Conservation (phyloP, 2,329 filamentous ascomycete species). For the Hirsutella minnesotensis region DNA sequence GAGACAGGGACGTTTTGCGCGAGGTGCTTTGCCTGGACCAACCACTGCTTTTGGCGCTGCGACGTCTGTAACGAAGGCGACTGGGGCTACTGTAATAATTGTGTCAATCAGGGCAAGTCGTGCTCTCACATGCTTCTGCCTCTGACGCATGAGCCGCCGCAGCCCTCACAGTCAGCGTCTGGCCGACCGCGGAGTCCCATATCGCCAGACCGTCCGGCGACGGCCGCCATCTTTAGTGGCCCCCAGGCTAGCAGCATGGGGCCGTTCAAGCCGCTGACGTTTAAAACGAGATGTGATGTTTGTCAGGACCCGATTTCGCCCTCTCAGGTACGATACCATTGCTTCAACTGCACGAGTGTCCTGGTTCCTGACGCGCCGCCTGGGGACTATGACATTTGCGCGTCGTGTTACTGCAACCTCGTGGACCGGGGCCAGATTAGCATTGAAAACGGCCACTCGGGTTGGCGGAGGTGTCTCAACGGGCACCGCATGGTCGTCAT, state of each 20-base stretch:
- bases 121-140: conserved; percentile 77
- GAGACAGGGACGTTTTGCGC: conserved; percentile 79
- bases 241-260: conserved; percentile 34
- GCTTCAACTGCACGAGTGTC: conserved; percentile 54
- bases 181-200: conserved; percentile 27
- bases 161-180: conserved; percentile 5
- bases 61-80: conserved; percentile 79
- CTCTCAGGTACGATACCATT: conserved; percentile 63
- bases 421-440: conserved; percentile 53
- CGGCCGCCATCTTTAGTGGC: conserved; percentile 35
- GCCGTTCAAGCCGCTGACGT: conserved; percentile 55
- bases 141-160: conserved; percentile 46
- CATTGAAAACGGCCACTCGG: conserved; percentile 61
- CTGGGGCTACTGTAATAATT: conserved; percentile 87
- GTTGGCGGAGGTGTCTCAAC: conserved; percentile 72
- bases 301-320: conserved; percentile 65
- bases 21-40: conserved; percentile 59
- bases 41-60: conserved; percentile 85
- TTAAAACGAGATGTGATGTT: conserved; percentile 67
- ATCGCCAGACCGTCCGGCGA: conserved; percentile 31
- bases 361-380: conserved; percentile 32
- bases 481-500: conserved; percentile 79
- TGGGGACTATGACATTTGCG: conserved; percentile 84
- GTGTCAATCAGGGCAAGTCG: conserved; percentile 69
- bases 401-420: conserved; percentile 61